Conservation (phyloP, 2,329 filamentous ascomycete species). For the Aspergillus spinulosporus region DNA sequence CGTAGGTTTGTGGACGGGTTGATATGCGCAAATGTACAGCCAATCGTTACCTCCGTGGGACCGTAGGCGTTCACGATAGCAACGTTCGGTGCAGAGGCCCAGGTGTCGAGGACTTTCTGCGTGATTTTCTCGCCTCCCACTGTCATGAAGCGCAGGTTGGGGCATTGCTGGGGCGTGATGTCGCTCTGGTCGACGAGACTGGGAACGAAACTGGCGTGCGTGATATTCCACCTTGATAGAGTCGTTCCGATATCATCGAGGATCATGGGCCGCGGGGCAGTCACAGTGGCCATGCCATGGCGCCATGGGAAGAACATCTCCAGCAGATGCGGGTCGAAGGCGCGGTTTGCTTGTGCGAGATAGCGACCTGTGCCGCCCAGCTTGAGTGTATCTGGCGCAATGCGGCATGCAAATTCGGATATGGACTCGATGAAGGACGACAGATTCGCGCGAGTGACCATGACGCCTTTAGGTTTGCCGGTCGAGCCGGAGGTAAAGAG, state of each 20-base stretch:
- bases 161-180: conserved; percentile 25
- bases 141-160: conserved; percentile 30
- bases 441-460: conserved; percentile 69
- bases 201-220: conserved; percentile 34
- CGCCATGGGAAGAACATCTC: conserved; percentile 37
- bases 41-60: conserved; percentile 39
- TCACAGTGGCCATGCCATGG: conserved; percentile 30
- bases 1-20: conserved; percentile 26
- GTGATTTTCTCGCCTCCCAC: conserved; percentile 41
- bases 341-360: conserved; percentile 36
- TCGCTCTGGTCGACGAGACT: conserved; percentile 29
- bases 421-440: conserved; percentile 33
- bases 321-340: conserved; percentile 34
- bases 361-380: conserved; percentile 33
- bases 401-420: conserved; percentile 28
- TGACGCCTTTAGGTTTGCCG: conserved; percentile 92
- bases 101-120: conserved; percentile 34
- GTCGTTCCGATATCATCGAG: conserved; percentile 29
- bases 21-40: conserved; percentile 32
- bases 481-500: conserved; percentile 95
- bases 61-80: conserved; percentile 37
- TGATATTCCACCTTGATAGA: conserved; percentile 30
- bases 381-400: conserved; percentile 26
- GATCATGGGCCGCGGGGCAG: conserved; percentile 29
- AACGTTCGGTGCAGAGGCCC: conserved; percentile 27